Base-by-base conservation (phyloP, 2,329 filamentous ascomycete species). In the Pleomassaria siparia region DNA sequence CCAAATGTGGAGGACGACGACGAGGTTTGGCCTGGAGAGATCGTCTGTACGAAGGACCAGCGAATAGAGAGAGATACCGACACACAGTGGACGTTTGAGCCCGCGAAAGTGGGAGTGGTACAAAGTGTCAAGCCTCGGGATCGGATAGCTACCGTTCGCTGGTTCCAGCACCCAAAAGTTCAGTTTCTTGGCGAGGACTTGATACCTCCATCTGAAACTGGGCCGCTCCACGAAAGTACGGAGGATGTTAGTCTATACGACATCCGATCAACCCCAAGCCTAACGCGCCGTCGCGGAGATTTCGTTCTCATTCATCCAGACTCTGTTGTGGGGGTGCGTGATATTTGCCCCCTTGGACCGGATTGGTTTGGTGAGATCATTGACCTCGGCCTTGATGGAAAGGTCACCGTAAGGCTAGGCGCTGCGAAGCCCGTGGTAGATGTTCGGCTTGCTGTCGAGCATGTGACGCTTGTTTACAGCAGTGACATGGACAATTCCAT, bases 221-320 rank as follows among this genome's bases (percentile, higher is more conserved):
- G 78, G 2, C 56, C 61, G 3, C 67, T 80, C 1, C 50, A 59
- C 15, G 69, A 74, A 20, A 51, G 56, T 5, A 57, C 70, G 24
- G 77, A 81, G 54, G 76, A 82, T 32, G 74, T 83, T 21, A 83
- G 80, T 47, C 58, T 84, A 32, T 84, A 84, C 59, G 82, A 85
- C 51, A 75, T 84, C 28, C 72, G 72, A 45, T 74, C 74, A 2
- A 76, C 76, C 28, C 71, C 73, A n/a, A 72, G 72, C 5, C 54
- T 84, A 40, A 75, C 74, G 30, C 73, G 76, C 30, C 67, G 74
- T 32, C 67, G 76, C 49, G 77, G 76, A 7, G 80, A 83, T 57
- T 76, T 81, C 45, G 80, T 82, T 2, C 59, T 82, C 10, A 60
- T 83, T 11, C 71, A 75, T 49, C 58, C 62, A 2, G 40, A 43